phyloP scores from a whole-genome alignment of 208 protist genomes.

The Trypanosoma platydactyli region DNA sequence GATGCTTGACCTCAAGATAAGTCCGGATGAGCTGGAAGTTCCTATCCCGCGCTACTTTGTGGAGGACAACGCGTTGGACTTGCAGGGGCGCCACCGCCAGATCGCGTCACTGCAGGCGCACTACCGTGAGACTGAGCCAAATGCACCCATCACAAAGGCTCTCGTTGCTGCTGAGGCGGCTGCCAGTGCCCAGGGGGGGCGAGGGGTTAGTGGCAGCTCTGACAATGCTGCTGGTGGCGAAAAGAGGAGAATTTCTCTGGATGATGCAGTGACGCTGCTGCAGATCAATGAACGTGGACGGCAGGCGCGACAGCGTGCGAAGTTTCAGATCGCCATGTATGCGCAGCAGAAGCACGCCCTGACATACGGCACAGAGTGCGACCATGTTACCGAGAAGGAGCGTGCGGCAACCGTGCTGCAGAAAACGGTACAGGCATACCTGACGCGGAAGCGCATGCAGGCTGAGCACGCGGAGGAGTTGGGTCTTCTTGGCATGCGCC shows the following conservation, averaged over 20 bases:
- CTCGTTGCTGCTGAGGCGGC: constrained; percentile 25
- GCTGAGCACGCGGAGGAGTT: constrained; percentile 79
- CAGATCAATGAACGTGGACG: constrained; percentile 94
- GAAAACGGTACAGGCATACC: constrained; percentile 84
- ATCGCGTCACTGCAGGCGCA: constrained; percentile 71
- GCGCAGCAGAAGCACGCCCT: constrained; percentile 78
- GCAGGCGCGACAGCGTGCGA: constrained; percentile 93
- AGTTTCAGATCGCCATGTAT: constrained; percentile 87
- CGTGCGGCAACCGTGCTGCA: constrained; percentile 88
- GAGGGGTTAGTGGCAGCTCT: neutral
- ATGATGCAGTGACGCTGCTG: constrained; percentile 87
- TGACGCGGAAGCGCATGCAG: constrained; percentile 73
- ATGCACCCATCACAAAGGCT: constrained; percentile 65
- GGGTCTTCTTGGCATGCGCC: constrained; percentile 86
- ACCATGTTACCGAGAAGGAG: constrained; percentile 75
- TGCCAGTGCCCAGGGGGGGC: neutral
- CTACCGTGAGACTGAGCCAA: constrained; percentile 66
- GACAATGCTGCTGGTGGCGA: neutral
- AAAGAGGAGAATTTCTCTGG: constrained; percentile 59
- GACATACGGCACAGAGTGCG: constrained; percentile 53
- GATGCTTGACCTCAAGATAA: constrained; percentile 92
- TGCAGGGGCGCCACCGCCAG: constrained; percentile 72
- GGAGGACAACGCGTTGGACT: constrained; percentile 76
- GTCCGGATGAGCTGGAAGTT: constrained; percentile 82
- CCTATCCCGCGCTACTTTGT: constrained; percentile 89